Evolutionary conservation across 208 protist genomes (phyloP), one percentile per base, ranked within the genome.

Genomic region (Acanthamoeba triangularis): DNA sequence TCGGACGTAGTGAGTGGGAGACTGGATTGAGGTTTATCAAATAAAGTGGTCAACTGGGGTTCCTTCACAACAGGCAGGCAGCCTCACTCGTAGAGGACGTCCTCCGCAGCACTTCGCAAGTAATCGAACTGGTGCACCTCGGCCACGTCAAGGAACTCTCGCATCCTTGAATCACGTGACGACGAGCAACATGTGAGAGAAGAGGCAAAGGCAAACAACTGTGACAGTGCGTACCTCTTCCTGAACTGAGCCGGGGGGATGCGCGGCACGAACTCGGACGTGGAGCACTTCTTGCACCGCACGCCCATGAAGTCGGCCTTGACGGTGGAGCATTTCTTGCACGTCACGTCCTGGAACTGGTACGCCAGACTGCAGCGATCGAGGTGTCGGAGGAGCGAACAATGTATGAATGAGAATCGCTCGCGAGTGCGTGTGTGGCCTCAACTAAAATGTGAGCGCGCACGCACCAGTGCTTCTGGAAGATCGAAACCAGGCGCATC

Each of bases 271-370:
- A 90, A 90, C 52, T 90, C 80, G 20, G 80, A 90, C 30, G 80
- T 90, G 80, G 87, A 69, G 37, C 87, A 93, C 87, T 93, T 93
- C 37, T 54, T 49, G 61, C 96, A 97, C 18, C 90, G 94, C 25
- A 90, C 72, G 52, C 35, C 30, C 23, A 98, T 41, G 33, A 95
- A 88, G 56, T 98, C 96, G 37, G 76, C 30, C 74, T 97, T 98
- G 56, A 98, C 74, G 30, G 87, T 52, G n/a, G 10, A 52, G 54
- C 97, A 98, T 67, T 97, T 97, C 11, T 52, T 49, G 67, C 97
- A 98, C 33, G 87, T 69, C n/a, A 98, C 84, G 91, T 98, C 97
- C 90, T 98, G 97, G 13, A 97, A 30, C 56, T 97, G 97, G 78
- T 98, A 98, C 41, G 90, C 54, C 37, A 97, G 20, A 20, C 84